These are phyloP conservation scores for Cladobotryum protrusum DNA, from an alignment of 2,329 filamentous ascomycete species.

Conservation along the genomic window DNA sequence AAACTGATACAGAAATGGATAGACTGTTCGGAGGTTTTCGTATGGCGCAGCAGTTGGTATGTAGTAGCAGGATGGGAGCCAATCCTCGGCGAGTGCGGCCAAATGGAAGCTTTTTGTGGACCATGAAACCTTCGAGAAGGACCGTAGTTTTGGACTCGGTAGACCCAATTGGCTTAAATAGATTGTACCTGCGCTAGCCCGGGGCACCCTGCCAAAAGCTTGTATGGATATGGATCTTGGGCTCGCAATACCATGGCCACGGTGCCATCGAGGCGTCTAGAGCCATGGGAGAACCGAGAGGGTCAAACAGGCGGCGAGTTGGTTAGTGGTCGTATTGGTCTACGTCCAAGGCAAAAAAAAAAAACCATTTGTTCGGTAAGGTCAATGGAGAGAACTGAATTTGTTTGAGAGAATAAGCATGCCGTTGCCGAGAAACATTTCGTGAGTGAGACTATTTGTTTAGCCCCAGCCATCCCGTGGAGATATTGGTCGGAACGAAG, in stretches of 20 bases:
- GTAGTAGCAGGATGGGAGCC: conserved; percentile 3
- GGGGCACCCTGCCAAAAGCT: conserved; percentile 8
- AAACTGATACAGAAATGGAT: conserved; percentile 6
- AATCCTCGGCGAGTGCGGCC: conserved; percentile 7
- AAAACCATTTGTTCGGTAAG: no score
- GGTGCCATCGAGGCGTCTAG: conserved; percentile 8
- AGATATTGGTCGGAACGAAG: background rate
- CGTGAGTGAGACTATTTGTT: background rate
- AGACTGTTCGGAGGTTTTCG: background rate
- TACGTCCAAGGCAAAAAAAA: no score
- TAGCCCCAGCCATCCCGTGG: background rate
- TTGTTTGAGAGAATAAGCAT: no score
- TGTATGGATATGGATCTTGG: conserved; percentile 3
- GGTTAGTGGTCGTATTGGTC: no score
- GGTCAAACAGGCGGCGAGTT: background rate
- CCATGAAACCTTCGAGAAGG: conserved; percentile 17
- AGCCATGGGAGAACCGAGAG: background rate
- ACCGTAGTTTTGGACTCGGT: conserved; percentile 12
- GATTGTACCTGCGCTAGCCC: conserved; percentile 14
- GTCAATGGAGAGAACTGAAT: no score
- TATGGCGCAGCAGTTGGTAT: conserved; percentile 3
- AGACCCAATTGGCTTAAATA: conserved; percentile 8
- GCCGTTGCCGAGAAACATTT: no score
- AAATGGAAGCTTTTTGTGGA: conserved; percentile 7
- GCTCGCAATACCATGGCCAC: conserved; percentile 1